Evolutionary conservation across 83 land plant genomes (phyloP), one percentile per base, ranked within the genome.

Genomic region (Isoetes engelmannii): DNA sequence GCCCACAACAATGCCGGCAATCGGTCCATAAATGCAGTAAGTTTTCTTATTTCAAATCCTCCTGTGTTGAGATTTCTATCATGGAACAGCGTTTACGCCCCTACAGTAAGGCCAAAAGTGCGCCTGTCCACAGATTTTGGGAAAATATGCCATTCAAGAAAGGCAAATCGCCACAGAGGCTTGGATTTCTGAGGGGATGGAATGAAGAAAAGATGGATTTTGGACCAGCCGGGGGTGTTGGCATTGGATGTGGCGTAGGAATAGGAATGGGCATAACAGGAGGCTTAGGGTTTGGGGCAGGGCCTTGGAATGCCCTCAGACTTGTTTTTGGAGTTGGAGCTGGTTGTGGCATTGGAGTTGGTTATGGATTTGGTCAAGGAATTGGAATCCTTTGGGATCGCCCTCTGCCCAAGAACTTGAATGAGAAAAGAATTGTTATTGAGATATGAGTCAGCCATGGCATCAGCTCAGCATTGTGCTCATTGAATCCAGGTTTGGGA

Each of bases 321-420:
- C 6, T 82, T 4, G 75, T 79, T 0, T 68, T 82, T 56, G 84
- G 84, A 28, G 68, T 82, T 20, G 84, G 84, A 10, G 79, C 74
- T 13, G 84, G 84, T 44, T 82, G 82, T 75, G 84, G 84, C 17
- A 28, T 82, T 43, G 84, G 84, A n/a, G 65, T 82, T 21, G 84
- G 84, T 4, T 82, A 79, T 64, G 84, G 84, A 5, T 79, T 64
- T 68, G 84, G 84, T 18, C 70, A 75, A 19, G 84, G 84, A 21
- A 13, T 75, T 5, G 84, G 84, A 4, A 46, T 67, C 56, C 75
- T 72, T 10, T 82, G 83, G 84, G 84, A 82, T 61, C 43, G 80
- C 4, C 48, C 41, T 5, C 75, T 71, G 4, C 82, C 77, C 17
- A 70, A 70, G 74, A 20, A 63, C 45, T 21, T 45, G 21, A 43